Evolutionary conservation across 2,329 filamentous ascomycete species (phyloP).

Genomic region (Botryotinia globosa): DNA sequence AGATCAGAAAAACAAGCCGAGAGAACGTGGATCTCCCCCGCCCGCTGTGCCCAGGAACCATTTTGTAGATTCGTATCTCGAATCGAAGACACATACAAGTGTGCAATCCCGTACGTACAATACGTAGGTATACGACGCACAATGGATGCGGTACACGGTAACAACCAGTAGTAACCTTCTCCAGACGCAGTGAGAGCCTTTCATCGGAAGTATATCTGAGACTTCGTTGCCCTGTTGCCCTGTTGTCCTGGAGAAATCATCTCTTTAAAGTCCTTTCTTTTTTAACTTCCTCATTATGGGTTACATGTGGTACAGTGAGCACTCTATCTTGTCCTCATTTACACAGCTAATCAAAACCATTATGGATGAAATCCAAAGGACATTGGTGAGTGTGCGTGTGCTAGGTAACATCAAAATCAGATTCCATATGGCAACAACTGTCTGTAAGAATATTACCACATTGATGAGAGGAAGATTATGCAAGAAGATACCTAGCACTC

Average conservation of each 20-base stretch:
- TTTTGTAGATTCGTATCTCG: not conserved
- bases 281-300: not conserved
- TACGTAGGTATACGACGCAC: not conserved
- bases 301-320: not conserved
- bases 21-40: slow-evolving; percentile 6
- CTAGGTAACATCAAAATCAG: not conserved
- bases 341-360: not conserved
- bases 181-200: not conserved
- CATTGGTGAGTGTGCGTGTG: not conserved
- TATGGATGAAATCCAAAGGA: not conserved
- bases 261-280: not conserved
- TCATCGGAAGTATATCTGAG: slow-evolving; percentile 11
- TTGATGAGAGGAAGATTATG: not conserved
- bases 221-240: not conserved
- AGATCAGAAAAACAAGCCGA: slow-evolving; percentile 6
- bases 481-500: not conserved
- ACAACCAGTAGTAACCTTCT: slow-evolving; percentile 1
- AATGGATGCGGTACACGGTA: not conserved
- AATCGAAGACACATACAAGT: not conserved
- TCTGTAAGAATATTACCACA: not conserved
- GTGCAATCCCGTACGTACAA: not conserved
- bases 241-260: not conserved
- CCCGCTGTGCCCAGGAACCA: not conserved
- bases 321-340: slow-evolving; percentile 14
- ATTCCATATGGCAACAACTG: not conserved